These are phyloP conservation scores for Sugiyamaella boreocaroliniensis DNA, from an alignment of 805 yeast genomes.

Conservation along the genomic window DNA sequence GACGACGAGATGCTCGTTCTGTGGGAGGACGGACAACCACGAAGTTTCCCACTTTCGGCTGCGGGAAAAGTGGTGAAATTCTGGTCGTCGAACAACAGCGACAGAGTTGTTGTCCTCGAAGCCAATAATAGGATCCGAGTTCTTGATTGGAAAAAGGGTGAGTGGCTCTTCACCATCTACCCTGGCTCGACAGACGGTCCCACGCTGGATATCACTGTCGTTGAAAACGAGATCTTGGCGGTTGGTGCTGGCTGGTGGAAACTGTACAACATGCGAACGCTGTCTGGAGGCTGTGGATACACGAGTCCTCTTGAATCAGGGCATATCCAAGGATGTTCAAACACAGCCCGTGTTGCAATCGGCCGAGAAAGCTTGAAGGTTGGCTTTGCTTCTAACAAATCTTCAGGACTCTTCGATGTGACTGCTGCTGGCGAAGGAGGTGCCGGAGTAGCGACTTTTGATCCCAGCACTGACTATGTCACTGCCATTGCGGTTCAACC, in stretches of 20 bases:
- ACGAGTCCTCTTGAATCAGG: slow-evolving; percentile 23
- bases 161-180: slow-evolving; percentile 30
- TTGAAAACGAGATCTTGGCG: slow-evolving; percentile 26
- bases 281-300: slow-evolving; percentile 33
- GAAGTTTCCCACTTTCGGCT: slow-evolving; percentile 15
- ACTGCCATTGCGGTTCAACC: not conserved
- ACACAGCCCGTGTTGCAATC: not conserved
- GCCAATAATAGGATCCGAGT: slow-evolving; percentile 29
- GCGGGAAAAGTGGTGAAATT: slow-evolving; percentile 29
- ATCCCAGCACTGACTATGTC: not conserved
- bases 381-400: slow-evolving; percentile 1
- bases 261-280: slow-evolving; percentile 21
- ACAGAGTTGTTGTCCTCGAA: slow-evolving; percentile 32
- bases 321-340: slow-evolving; percentile 17
- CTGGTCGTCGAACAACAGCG: slow-evolving; percentile 31
- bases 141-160: slow-evolving; percentile 30
- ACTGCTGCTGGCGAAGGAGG: slow-evolving; percentile 12
- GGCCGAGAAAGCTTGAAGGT: not conserved
- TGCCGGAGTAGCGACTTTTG: not conserved
- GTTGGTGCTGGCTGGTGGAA: slow-evolving; percentile 35
- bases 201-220: not conserved
- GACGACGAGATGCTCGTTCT: slow-evolving; percentile 29
- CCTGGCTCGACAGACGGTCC: slow-evolving; percentile 17
- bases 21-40: slow-evolving; percentile 22
- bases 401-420: slow-evolving; percentile 11